phyloP scores from a whole-genome alignment of 306 rosid genomes.

The Vigna radiata region DNA sequence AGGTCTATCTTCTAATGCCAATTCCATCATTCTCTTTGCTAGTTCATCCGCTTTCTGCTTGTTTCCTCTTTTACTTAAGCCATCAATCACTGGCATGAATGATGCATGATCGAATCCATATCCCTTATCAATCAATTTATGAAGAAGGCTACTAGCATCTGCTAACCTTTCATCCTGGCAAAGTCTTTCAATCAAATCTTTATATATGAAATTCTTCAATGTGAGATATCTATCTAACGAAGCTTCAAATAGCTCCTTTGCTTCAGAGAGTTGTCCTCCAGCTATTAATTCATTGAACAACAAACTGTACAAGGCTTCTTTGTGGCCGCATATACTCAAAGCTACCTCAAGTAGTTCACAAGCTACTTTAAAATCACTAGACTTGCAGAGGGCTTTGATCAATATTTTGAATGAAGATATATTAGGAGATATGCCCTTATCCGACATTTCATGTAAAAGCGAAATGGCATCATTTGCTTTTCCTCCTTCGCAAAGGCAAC shows the following conservation, averaged over 20 bases:
- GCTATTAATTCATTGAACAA: slow-evolving; percentile 82
- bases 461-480: slow-evolving; percentile 75
- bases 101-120: slow-evolving; percentile 75
- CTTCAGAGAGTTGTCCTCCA: slow-evolving; percentile 68
- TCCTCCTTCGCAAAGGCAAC: slow-evolving; percentile 80
- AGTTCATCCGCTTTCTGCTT: slow-evolving; percentile 79
- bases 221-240: slow-evolving; percentile 67
- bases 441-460: slow-evolving; percentile 88
- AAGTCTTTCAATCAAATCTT: slow-evolving; percentile 73
- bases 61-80: slow-evolving; percentile 76
- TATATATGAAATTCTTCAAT: slow-evolving; percentile 71
- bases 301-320: slow-evolving; percentile 79
- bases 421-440: slow-evolving; percentile 82
- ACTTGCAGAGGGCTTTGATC: slow-evolving; percentile 77
- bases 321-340: slow-evolving; percentile 70
- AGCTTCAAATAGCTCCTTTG: slow-evolving; percentile 72
- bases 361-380: slow-evolving; percentile 66
- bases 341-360: slow-evolving; percentile 74
- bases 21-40: slow-evolving; percentile 79
- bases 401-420: slow-evolving; percentile 74
- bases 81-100: slow-evolving; percentile 83
- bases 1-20: slow-evolving; percentile 64
- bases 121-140: slow-evolving; percentile 66
- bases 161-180: slow-evolving; percentile 74
- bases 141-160: slow-evolving; percentile 73